Evolutionary conservation across 1,284 basidiomycete genomes (phyloP).

Genomic region (Phellopilus nigrolimitatus): DNA sequence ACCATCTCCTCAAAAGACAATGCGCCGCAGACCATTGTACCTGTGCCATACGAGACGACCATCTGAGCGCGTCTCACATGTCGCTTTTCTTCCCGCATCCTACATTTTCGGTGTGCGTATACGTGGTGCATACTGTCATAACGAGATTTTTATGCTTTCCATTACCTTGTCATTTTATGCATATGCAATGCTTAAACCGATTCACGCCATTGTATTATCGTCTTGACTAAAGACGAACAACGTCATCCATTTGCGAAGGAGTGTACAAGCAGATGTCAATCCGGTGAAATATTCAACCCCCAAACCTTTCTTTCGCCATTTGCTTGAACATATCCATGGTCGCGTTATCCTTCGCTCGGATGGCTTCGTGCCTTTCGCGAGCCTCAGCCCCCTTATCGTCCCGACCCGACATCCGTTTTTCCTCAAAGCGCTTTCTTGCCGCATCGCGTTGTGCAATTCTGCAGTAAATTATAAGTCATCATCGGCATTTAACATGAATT

Average conservation of each 20-base stretch:
- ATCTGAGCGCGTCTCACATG: conserved; percentile 44
- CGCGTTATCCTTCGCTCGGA: conserved; percentile 69
- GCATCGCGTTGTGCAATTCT: conserved; percentile 69
- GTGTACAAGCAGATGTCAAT: conserved; percentile 1
- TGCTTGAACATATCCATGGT: conserved; percentile 85
- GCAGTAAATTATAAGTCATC: conserved; percentile 3
- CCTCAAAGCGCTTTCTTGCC: conserved; percentile 49
- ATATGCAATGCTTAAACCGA: conserved; percentile 15
- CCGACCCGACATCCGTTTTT: conserved; percentile 37
- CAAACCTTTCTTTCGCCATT: conserved; percentile 70
- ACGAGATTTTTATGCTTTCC: conserved; percentile 11
- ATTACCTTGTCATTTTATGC: conserved; percentile 14
- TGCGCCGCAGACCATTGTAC: conserved; percentile 88
- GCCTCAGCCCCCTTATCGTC: conserved; percentile 43
- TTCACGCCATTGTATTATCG: background rate
- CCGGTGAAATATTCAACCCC: conserved; percentile 33
- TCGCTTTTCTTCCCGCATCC: background rate
- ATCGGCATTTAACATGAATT: conserved; percentile 8
- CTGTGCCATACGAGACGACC: conserved; percentile 85
- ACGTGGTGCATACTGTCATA: conserved; percentile 9
- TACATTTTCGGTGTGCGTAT: background rate
- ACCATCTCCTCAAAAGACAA: conserved; percentile 77
- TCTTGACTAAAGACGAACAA: background rate
- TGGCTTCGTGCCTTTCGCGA: conserved; percentile 50
- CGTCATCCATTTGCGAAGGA: background rate